These are phyloP conservation scores for Cadophora luteo-olivacea DNA, from an alignment of 2,329 filamentous ascomycete species.

Conservation along the genomic window DNA sequence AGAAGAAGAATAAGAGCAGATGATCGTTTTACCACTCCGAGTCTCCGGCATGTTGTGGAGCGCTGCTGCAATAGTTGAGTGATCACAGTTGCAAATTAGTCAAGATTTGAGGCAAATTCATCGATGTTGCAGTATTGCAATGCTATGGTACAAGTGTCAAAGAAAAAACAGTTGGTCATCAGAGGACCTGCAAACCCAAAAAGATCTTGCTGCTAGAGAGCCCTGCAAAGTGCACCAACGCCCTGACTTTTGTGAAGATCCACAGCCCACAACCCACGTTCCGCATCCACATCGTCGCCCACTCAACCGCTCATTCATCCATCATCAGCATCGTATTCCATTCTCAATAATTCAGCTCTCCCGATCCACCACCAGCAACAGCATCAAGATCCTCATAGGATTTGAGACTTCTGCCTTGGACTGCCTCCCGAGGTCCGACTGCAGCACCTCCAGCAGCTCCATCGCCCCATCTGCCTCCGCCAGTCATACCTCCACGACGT, in stretches of 20 bases:
- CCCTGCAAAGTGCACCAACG: neutral
- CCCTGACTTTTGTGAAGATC: neutral
- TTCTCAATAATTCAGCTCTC: constrained; percentile 85
- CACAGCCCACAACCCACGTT: too few species aligned
- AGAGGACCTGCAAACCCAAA: neutral
- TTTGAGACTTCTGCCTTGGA: constrained; percentile 90
- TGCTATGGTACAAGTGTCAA: constrained; percentile 5
- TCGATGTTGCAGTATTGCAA: too few species aligned
- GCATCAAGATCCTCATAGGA: constrained; percentile 98
- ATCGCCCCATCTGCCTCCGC: constrained; percentile 71
- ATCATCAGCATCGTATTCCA: neutral
- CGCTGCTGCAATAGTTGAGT: too few species aligned
- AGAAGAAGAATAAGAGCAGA: too few species aligned
- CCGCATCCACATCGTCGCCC: neutral
- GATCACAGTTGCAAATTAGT: too few species aligned
- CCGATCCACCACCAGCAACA: constrained; percentile 73
- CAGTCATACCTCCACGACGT: constrained; percentile 53
- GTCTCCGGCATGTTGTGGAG: too few species aligned
- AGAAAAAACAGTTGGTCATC: neutral
- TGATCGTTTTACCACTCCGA: too few species aligned
- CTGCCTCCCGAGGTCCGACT: constrained; percentile 87
- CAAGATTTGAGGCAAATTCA: too few species aligned
- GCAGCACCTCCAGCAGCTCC: constrained; percentile 75
- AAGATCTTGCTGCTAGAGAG: neutral
- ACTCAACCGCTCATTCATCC: neutral